Conservation (phyloP, 371 early-diverging fungal species). For the Blyttiomyces sp. region DNA sequence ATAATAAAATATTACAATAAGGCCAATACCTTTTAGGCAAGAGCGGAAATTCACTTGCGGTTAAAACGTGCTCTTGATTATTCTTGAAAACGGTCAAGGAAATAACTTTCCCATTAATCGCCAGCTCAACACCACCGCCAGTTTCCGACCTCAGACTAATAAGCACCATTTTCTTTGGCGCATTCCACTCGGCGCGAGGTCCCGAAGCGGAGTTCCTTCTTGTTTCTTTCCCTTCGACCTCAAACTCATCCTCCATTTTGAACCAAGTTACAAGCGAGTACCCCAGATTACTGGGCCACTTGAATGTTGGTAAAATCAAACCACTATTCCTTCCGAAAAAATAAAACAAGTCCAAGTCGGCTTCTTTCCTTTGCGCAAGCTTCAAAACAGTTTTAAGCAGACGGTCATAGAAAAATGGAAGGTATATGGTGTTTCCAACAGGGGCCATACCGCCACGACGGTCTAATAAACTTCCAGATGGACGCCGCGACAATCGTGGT, state of each 20-base stretch:
- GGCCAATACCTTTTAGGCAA: constrained; percentile 11
- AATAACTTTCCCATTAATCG: constrained; percentile 8
- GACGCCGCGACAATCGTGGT: constrained; percentile 11
- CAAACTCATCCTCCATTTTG: constrained; percentile 31
- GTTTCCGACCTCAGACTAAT: constrained; percentile 12
- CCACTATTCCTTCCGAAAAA: constrained; percentile 45
- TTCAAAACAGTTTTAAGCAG: constrained; percentile 26
- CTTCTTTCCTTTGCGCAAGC: constrained; percentile 33
- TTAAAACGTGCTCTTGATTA: constrained; percentile 2
- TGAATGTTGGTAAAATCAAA: constrained; percentile 30
- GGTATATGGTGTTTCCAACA: not conserved
- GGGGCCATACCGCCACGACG: not conserved
- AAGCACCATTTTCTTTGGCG: not conserved
- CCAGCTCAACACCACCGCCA: constrained; percentile 25
- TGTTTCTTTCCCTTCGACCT: not conserved
- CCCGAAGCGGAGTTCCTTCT: not conserved
- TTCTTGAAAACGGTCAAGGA: constrained; percentile 5
- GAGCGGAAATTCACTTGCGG: constrained; percentile 5
- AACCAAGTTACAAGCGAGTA: constrained; percentile 51
- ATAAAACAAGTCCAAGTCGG: constrained; percentile 47
- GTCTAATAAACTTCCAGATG: constrained; percentile 20
- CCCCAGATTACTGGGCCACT: constrained; percentile 38
- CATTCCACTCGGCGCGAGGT: not conserved
- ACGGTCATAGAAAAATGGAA: constrained; percentile 38
- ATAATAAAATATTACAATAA: not conserved